These are phyloP conservation scores for Tetrastigma voinierianum DNA, from an alignment of 164 flowering plant genomes.

Conservation along the genomic window DNA sequence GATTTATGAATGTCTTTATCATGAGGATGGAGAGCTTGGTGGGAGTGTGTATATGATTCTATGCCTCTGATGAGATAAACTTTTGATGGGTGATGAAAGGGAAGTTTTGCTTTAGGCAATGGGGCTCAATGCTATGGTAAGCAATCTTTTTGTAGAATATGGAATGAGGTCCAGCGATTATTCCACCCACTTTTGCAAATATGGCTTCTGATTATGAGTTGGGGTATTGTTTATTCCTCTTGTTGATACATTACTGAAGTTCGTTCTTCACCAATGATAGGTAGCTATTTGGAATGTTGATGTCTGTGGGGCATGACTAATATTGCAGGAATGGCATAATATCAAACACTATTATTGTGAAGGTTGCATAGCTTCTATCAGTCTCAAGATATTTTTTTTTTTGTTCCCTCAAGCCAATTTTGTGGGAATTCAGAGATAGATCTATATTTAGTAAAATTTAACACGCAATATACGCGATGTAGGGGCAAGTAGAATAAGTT, in stretches of 20 bases:
- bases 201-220: conserved; percentile 1
- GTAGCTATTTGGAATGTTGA: background rate
- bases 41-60: conserved; percentile 35
- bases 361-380: too few species aligned
- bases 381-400: too few species aligned
- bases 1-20: background rate
- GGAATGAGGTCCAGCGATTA: conserved; percentile 44
- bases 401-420: too few species aligned
- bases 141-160: conserved; percentile 27
- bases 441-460: too few species aligned
- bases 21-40: conserved; percentile 11
- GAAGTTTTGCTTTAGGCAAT: conserved; percentile 20
- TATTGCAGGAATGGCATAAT: background rate
- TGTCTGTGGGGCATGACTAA: background rate
- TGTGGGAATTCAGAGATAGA: too few species aligned
- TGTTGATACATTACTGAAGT: background rate
- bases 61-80: conserved; percentile 21
- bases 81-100: conserved; percentile 21
- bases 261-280: background rate
- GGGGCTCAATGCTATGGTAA: conserved; percentile 12
- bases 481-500: too few species aligned
- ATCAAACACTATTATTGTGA: background rate
- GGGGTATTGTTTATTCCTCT: conserved; percentile 8
- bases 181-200: conserved; percentile 34
- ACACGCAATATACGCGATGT: too few species aligned